Conservation (phyloP, 352 stramenopile species). For the Saprolegnia parasitica region DNA sequence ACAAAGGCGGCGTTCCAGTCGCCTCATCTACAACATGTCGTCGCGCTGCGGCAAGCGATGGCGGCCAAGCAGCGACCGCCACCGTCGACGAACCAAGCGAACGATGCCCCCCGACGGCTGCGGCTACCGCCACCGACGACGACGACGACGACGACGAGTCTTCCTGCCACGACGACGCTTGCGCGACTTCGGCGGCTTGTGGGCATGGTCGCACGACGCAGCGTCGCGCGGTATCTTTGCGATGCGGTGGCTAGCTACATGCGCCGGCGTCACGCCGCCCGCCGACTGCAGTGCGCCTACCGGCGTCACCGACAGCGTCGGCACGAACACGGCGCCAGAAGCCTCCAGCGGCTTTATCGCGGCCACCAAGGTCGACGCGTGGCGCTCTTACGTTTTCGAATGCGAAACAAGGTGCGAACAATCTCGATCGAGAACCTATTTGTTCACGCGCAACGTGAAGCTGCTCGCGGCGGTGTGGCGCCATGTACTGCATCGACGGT, state of each 20-base stretch:
- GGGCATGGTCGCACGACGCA: constrained; percentile 18
- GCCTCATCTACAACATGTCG: constrained; percentile 18
- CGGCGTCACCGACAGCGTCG: not conserved
- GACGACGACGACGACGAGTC: not conserved
- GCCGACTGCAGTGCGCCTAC: not conserved
- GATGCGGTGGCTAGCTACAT: not conserved
- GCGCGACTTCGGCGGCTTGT: constrained; percentile 21
- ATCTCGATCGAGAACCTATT: too few species aligned
- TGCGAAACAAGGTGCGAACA: too few species aligned
- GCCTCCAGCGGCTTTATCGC: constrained; percentile 13
- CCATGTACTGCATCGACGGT: too few species aligned
- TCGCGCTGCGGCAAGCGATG: constrained; percentile 2
- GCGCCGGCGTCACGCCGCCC: not conserved
- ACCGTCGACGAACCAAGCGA: not conserved
- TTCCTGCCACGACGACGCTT: not conserved
- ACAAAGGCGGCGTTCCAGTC: constrained; percentile 8
- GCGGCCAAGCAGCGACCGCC: not conserved
- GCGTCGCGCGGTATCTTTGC: not conserved
- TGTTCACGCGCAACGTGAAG: too few species aligned
- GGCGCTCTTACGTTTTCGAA: too few species aligned
- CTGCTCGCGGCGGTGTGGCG: too few species aligned
- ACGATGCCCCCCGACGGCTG: not conserved
- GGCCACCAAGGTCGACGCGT: not conserved
- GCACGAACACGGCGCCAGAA: not conserved
- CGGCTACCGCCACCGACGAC: not conserved